Conservation (phyloP, 2,329 filamentous ascomycete species). For the Neonectria faginata region DNA sequence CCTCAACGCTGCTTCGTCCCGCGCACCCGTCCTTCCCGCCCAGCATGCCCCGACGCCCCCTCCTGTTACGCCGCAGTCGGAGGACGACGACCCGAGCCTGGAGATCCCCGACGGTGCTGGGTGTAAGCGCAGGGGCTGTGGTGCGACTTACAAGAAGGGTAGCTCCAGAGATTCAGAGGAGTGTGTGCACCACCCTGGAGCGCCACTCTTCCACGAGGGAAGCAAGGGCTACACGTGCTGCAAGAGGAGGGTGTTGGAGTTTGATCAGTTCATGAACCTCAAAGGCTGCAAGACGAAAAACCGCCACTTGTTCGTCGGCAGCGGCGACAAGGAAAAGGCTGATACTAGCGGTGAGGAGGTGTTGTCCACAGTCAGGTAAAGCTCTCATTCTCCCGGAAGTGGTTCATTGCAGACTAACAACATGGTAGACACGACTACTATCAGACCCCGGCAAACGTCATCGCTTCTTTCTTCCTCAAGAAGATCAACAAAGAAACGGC, state of each 20-base stretch:
- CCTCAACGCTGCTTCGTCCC: constrained; percentile 59
- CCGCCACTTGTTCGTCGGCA: constrained; percentile 86
- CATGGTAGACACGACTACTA: constrained; percentile 81
- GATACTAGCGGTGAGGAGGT: constrained; percentile 73
- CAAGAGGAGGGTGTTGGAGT: constrained; percentile 93
- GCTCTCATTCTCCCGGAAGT: not conserved
- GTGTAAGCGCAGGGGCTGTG: constrained; percentile 84
- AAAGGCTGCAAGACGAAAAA: constrained; percentile 87
- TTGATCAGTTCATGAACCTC: constrained; percentile 98
- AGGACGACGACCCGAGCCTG: constrained; percentile 84
- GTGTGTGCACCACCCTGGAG: constrained; percentile 90
- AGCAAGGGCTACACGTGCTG: constrained; percentile 99
- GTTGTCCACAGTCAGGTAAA: constrained; percentile 80
- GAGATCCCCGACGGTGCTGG: constrained; percentile 78
- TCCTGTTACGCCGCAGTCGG: constrained; percentile 78
- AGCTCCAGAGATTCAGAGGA: constrained; percentile 74
- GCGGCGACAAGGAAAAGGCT: constrained; percentile 71
- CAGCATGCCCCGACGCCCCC: constrained; percentile 65
- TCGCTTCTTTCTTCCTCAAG: constrained; percentile 94
- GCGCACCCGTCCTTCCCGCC: constrained; percentile 54
- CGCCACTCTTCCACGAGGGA: constrained; percentile 95
- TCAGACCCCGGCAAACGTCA: constrained; percentile 86
- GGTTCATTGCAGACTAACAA: constrained; percentile 19
- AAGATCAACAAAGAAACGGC: constrained; percentile 90
- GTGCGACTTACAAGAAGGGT: constrained; percentile 71